These are phyloP conservation scores for Cicer yamashitae DNA, from an alignment of 306 rosid species.

Conservation along the genomic window DNA sequence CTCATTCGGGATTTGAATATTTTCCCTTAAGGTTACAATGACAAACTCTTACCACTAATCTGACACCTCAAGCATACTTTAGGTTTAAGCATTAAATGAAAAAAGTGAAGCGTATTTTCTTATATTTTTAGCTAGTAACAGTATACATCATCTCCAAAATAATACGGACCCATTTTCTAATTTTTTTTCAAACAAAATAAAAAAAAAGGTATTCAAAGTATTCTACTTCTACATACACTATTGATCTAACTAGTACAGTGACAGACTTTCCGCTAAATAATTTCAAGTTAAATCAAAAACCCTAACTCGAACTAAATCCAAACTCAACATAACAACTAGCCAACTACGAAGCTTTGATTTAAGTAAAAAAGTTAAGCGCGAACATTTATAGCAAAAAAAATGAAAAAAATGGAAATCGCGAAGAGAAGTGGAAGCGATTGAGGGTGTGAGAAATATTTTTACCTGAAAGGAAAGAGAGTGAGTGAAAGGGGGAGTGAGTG, in stretches of 20 bases:
- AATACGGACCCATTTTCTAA: neutral
- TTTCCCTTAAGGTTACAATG: too few species aligned
- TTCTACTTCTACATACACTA: neutral
- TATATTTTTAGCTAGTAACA: neutral
- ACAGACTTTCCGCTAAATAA: neutral
- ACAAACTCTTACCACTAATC: too few species aligned
- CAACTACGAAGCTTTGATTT: neutral
- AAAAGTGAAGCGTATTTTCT: neutral
- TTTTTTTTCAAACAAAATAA: neutral
- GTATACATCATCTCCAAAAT: neutral
- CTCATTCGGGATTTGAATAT: too few species aligned
- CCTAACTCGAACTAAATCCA: neutral
- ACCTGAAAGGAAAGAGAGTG: slow-evolving; percentile 49
- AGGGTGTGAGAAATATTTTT: neutral
- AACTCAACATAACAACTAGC: neutral
- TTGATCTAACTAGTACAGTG: slow-evolving; percentile 6
- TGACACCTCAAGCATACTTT: neutral
- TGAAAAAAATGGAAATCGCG: neutral
- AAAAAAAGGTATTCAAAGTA: neutral
- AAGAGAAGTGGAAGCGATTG: neutral
- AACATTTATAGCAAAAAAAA: neutral
- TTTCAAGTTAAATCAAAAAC: slow-evolving; percentile 3
- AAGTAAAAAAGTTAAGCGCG: neutral
- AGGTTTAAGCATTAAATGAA: neutral
- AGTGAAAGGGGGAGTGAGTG: slow-evolving; percentile 48